Evolutionary conservation across 441 rosid genomes (phyloP).

Genomic region (Euphorbia schlechtendalii): DNA sequence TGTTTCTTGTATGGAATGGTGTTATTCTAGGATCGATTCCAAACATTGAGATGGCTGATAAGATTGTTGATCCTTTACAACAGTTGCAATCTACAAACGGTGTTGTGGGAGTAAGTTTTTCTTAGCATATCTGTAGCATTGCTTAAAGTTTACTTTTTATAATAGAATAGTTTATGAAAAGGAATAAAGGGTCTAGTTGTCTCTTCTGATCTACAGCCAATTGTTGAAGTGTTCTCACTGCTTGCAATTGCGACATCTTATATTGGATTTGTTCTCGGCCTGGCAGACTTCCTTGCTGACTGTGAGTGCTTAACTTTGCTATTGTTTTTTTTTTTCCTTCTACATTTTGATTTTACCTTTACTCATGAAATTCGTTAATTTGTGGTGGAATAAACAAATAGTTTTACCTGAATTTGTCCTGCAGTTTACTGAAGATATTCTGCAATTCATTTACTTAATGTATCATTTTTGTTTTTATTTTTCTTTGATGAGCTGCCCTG

Average conservation of each 20-base stretch:
- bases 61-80: constrained; percentile 66
- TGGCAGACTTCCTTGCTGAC: constrained; percentile 82
- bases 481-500: too few species aligned
- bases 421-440: too few species aligned
- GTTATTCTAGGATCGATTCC: constrained; percentile 78
- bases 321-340: neutral
- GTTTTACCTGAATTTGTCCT: too few species aligned
- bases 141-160: too few species aligned
- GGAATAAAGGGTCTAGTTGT: neutral
- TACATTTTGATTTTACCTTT: too few species aligned
- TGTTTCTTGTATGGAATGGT: constrained; percentile 89
- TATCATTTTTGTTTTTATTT: too few species aligned
- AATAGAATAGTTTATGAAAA: neutral
- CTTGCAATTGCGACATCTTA: constrained; percentile 90
- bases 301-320: constrained; percentile 39
- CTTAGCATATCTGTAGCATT: neutral
- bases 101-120: constrained; percentile 62
- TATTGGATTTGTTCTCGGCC: constrained; percentile 84
- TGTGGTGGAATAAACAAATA: too few species aligned
- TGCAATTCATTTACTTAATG: too few species aligned
- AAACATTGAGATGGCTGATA: constrained; percentile 34
- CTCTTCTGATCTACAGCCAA: constrained; percentile 51
- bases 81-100: constrained; percentile 59
- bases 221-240: constrained; percentile 71
- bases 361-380: neutral